Evolutionary conservation across 495 filamentous ascomycete genomes (phyloP).

Genomic region (Neurospora sp.): DNA sequence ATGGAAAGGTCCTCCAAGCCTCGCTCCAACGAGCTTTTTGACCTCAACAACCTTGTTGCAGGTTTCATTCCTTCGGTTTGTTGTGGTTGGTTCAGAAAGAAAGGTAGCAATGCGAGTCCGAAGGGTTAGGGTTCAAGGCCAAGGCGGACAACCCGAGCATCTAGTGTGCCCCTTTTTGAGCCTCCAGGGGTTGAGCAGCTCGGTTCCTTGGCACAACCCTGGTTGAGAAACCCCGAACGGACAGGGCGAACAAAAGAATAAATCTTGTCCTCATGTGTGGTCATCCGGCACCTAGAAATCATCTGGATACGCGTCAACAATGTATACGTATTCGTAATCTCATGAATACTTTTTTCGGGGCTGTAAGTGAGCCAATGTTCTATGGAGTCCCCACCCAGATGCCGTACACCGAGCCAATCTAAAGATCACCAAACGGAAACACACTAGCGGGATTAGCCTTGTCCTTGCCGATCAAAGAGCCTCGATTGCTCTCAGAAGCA

Average conservation of each 20-base stretch:
- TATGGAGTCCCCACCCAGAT: background rate
- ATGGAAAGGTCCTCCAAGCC: background rate
- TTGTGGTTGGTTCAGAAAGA: background rate
- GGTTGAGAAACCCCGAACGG: background rate
- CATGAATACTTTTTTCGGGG: background rate
- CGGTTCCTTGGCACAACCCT: background rate
- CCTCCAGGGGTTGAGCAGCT: background rate
- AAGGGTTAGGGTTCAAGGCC: background rate
- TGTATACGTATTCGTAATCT: background rate
- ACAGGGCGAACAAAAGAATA: background rate
- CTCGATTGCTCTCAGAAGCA: conserved; percentile 69
- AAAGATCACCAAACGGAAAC: background rate
- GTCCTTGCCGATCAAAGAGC: conserved; percentile 42
- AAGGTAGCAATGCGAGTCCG: background rate
- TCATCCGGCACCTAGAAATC: background rate
- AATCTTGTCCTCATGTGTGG: background rate
- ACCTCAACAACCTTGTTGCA: background rate
- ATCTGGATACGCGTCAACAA: background rate
- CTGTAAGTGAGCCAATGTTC: background rate
- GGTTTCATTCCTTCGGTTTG: background rate
- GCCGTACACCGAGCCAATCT: background rate
- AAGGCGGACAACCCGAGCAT: background rate
- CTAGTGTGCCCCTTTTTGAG: background rate
- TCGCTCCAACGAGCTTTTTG: background rate
- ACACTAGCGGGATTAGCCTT: background rate